Conservation (phyloP, 2,329 filamentous ascomycete species). For the Penicillium hesseltinei region DNA sequence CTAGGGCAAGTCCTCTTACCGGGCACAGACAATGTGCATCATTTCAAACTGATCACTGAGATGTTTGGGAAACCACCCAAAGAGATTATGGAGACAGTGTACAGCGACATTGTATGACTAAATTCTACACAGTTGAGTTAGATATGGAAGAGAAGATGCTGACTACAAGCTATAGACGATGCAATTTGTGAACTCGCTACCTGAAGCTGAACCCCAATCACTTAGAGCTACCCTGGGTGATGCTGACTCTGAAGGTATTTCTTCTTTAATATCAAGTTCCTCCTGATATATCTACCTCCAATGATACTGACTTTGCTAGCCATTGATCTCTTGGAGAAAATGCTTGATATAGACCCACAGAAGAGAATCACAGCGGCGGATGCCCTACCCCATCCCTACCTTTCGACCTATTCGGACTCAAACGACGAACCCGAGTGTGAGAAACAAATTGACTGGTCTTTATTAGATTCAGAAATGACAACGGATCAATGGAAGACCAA, state of each 20-base stretch:
- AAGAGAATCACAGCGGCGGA: conserved; percentile 84
- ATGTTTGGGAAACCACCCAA: conserved; percentile 90
- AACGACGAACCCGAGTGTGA: conserved; percentile 91
- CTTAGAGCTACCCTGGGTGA: background rate
- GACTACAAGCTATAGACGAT: background rate
- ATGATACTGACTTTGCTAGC: conserved; percentile 59
- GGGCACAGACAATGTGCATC: conserved; percentile 97
- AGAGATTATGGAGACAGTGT: conserved; percentile 96
- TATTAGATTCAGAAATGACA: conserved; percentile 93
- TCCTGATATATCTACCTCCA: background rate
- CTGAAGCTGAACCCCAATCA: background rate
- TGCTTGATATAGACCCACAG: conserved; percentile 95
- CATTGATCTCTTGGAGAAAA: conserved; percentile 86
- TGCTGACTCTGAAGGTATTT: conserved; percentile 4
- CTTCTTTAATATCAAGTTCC: background rate
- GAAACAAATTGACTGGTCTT: conserved; percentile 98
- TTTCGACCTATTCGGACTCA: conserved; percentile 91
- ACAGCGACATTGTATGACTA: conserved; percentile 72
- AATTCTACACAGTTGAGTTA: too few species aligned
- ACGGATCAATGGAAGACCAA: conserved; percentile 99
- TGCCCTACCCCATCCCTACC: conserved; percentile 84
- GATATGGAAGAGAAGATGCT: background rate
- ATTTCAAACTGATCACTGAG: conserved; percentile 98
- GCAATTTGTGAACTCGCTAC: conserved; percentile 5
- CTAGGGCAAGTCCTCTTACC: conserved; percentile 96